A percentile compares a stretch with the other conserved stretches of the same genome.
Conservation (phyloP, 1,284 basidiomycete genomes). For the Singerocomus inundabilis region DNA sequence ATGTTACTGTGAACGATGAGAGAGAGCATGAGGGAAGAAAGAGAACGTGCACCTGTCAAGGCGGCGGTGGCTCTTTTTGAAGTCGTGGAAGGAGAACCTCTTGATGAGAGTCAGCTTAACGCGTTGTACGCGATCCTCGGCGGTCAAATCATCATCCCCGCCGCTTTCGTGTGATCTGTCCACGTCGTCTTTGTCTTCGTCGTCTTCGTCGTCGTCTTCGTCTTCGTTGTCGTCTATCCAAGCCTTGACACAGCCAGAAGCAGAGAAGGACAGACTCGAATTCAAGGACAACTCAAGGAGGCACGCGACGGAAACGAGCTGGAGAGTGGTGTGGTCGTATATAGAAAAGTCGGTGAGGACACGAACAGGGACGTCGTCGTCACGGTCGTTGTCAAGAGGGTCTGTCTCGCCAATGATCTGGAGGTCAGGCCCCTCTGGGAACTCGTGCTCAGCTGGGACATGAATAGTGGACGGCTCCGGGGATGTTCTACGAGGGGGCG, state of each 20-base stretch:
- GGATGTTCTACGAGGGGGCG: conserved; percentile 1
- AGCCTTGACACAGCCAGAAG: conserved; percentile 36
- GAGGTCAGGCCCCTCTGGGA: conserved; percentile 27
- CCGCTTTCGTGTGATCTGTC: conserved; percentile 27
- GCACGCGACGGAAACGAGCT: conserved; percentile 38
- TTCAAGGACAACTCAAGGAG: conserved; percentile 33
- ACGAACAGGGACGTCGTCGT: conserved; percentile 49
- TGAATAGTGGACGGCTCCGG: conserved; percentile 10
- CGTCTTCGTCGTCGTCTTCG: conserved; percentile 29
- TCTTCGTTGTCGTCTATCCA: conserved; percentile 29
- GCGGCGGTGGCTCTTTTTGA: conserved; percentile 18
- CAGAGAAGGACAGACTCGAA: conserved; percentile 26
- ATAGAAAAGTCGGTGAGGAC: conserved; percentile 50
- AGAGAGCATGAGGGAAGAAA: neutral
- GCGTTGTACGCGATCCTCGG: conserved; percentile 29
- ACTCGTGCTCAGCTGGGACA: conserved; percentile 26
- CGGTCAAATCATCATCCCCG: conserved; percentile 21
- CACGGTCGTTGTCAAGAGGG: conserved; percentile 28
- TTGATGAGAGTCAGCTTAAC: conserved; percentile 45
- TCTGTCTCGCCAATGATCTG: conserved; percentile 36
- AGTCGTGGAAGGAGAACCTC: conserved; percentile 49
- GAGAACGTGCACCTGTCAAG: conserved; percentile 39
- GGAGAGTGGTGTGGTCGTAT: conserved; percentile 38
- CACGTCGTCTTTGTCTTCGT: conserved; percentile 22
- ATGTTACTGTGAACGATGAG: conserved; percentile 34